Percentiles rank a stretch among this genome's conserved stretches.
Evolutionary conservation across 75 land plant genomes (phyloP).

Genomic region (Pinus albicaulis): DNA sequence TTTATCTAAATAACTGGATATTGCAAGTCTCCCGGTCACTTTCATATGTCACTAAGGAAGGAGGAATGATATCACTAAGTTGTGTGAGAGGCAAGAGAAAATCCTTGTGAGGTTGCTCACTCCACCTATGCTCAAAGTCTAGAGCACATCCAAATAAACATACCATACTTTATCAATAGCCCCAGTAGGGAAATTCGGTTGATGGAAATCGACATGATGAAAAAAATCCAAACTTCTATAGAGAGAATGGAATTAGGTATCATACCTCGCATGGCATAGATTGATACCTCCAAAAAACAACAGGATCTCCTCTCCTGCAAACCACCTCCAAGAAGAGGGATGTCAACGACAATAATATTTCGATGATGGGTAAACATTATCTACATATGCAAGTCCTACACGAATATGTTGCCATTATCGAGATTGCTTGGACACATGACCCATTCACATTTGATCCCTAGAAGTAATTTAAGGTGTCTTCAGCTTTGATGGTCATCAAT

Average conservation of each 20-base stretch:
- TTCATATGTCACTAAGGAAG: constrained; percentile 60
- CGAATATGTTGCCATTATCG: too few species aligned
- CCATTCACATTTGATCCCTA: too few species aligned
- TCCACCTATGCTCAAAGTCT: constrained; percentile 90
- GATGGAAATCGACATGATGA: constrained; percentile 86
- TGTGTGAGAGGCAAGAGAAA: constrained; percentile 53
- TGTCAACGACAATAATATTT: constrained; percentile 84
- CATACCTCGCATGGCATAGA: constrained; percentile 90
- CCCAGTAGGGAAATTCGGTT: constrained; percentile 69
- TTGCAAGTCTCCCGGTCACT: constrained; percentile 81
- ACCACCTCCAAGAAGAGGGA: constrained; percentile 44
- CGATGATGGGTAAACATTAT: constrained; percentile 83
- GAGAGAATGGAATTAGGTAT: constrained; percentile 76
- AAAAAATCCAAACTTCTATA: constrained; percentile 73
- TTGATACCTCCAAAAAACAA: constrained; percentile 92
- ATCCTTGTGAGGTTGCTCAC: constrained; percentile 72
- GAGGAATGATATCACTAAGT: constrained; percentile 53
- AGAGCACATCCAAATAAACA: constrained; percentile 82
- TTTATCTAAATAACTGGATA: constrained; percentile 57
- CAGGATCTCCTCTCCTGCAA: constrained; percentile 54
- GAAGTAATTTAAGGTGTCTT: too few species aligned
- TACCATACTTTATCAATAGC: constrained; percentile 64
- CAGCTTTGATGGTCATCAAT: too few species aligned
- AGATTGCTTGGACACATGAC: too few species aligned
- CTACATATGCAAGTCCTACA: too few species aligned